Evolutionary conservation across 139 green algal genomes (phyloP), one percentile per base, ranked within the genome.

Genomic region (Auxenochlorella pyrenoidosa): DNA sequence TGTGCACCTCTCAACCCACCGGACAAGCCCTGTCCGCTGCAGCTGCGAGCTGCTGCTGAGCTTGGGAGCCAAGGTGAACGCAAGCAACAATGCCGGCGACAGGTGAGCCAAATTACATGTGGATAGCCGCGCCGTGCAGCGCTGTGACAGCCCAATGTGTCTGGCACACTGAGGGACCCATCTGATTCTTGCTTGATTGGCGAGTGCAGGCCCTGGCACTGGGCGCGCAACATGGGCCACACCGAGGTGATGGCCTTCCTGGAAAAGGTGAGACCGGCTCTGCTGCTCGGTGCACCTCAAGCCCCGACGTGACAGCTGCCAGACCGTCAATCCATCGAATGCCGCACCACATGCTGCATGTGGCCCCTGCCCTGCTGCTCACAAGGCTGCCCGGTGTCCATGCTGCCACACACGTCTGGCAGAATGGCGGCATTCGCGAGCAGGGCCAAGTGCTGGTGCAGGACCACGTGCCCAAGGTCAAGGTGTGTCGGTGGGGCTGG

Each of bases 401-500:
- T 12, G 47, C 8, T 58, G 47, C 47, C 47, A 18, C 47, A 71
- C 71, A 43, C 30, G 41, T 12, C 34, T 32, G 86, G 87, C 91
- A 97, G 94, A 92, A 95, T 59, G 97, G 97, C 34, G 95, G 95
- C 1, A 87, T 16, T 32, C 94, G 93, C 70, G 86, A 95, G n/a
- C 82, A 90, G 41, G 97, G 97, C 15, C 85, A 95, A 72, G 96
- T 99, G 59, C 88, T 99, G 86, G 96, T 99, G 54, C 95, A 94
- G 72, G 97, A 99, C 90, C 96, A 99, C 82, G 92, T 99, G 16
- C 96, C 97, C 59, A 99, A 99, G 86, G 96, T 99, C 68, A 98
- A 98, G 91, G 95, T 95, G 72, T 19, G 70, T 38, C 28, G 22
- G 24, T 40, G 40, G 47, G 47, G 3, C 16, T 18, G 16, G 22